Evolutionary conservation across 2,329 filamentous ascomycete genomes (phyloP), one percentile per base, ranked within the genome.

Genomic region (Xylariaceae sp.): DNA sequence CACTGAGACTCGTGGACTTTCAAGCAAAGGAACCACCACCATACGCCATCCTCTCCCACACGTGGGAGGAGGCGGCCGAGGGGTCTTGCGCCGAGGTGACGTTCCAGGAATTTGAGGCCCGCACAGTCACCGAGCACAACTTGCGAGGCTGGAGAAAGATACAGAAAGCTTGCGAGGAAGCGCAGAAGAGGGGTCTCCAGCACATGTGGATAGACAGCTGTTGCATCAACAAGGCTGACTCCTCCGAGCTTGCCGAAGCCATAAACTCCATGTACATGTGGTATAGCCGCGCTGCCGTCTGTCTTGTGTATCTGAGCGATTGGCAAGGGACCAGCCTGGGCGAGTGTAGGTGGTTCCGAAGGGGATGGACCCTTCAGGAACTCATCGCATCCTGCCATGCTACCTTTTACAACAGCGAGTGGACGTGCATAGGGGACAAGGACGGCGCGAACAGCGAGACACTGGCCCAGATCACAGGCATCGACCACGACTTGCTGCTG

Each of bases 211-310:
- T 34, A 4, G 32, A 34, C 19, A 34, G 17, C 6, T 34, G 32
- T 19, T 34, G 32, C 24, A 34, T 34, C 32, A 18, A 34, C 17
- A 29, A 14, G 10, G 5, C n/a, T 12, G 15, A 12, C 18, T 22
- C 17, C 18, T 12, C 15, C 12, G 32, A 34, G 32, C 19, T 34
- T 9, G 12, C 16, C 8, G 30, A 32, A 16, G 30, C 30, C 21
- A 32, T 32, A 6, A 32, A 32, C 21, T 32, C 24, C 32, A 29
- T 28, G 32, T 34, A 21, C 17, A 23, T 21, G 6, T 34, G 32
- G 32, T 34, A 34, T n/a, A 14, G 5, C 9, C 7, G 22, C 12
- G 21, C 32, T 5, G n/a, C 4, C 16, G 23, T 34, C 4, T 34
- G 32, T 14, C 21, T 21, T 18, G 32, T 16, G 3, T 22, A 29